Conservation (phyloP, 108 stramenopile genomes). For the Chaetoceros muelleri region DNA sequence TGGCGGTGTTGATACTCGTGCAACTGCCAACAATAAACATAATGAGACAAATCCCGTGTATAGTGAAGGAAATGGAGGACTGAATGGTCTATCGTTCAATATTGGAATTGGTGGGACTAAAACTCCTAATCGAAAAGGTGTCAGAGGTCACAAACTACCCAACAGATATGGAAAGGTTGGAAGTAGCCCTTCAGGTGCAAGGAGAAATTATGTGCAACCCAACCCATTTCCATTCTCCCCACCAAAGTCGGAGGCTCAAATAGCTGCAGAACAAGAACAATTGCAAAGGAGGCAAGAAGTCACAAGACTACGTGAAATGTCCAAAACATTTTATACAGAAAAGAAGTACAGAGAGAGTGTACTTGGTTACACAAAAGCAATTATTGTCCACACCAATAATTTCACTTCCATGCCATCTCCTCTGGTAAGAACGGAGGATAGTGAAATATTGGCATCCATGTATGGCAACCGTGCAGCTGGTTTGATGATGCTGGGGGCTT, state of each 20-base stretch:
- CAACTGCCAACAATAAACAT: neutral
- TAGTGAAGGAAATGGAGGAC: neutral
- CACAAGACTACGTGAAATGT: constrained; percentile 40
- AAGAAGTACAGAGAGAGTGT: constrained; percentile 45
- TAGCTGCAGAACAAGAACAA: neutral
- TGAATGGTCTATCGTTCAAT: no score
- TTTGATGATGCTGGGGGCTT: constrained; percentile 66
- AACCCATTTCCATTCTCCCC: neutral
- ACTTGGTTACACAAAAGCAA: constrained; percentile 41
- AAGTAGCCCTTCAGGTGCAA: neutral
- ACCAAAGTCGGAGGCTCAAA: neutral
- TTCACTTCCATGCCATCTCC: constrained; percentile 2
- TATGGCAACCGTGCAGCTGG: constrained; percentile 74
- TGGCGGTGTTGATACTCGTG: neutral
- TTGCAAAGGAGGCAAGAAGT: constrained; percentile 10
- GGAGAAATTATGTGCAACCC: neutral
- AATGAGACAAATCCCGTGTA: neutral
- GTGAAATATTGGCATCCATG: constrained; percentile 42
- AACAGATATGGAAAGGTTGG: constrained; percentile 7
- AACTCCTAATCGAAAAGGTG: constrained; percentile 5
- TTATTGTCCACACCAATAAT: constrained; percentile 20
- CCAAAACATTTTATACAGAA: constrained; percentile 33
- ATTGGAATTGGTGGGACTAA: constrained; percentile 14
- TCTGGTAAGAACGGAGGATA: neutral
- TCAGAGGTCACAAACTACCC: neutral